These are phyloP conservation scores for Ophiosphaerella korrae DNA, from an alignment of 2,329 filamentous ascomycete genomes.

Conservation along the genomic window DNA sequence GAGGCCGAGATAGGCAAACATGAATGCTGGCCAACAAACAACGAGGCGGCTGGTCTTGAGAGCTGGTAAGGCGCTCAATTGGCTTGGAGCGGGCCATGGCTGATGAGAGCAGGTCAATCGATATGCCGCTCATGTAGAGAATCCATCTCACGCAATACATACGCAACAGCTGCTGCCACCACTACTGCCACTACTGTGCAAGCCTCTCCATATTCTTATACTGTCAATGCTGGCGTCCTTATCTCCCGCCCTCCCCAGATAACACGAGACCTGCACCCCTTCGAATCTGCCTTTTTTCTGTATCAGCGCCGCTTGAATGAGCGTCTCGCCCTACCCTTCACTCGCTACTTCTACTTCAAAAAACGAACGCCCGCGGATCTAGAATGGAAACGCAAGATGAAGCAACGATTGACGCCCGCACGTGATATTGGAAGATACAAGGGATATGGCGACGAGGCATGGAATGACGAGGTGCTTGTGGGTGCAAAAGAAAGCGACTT, in stretches of 20 bases:
- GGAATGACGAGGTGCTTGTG: conserved; percentile 89
- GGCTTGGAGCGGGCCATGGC: conserved; percentile 8
- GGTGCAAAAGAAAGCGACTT: conserved; percentile 71
- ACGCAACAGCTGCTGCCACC: conserved; percentile 43
- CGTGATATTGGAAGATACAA: conserved; percentile 87
- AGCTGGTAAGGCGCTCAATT: conserved; percentile 42
- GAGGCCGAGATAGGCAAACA: conserved; percentile 22
- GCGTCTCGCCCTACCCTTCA: conserved; percentile 84
- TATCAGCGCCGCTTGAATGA: conserved; percentile 98
- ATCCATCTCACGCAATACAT: conserved; percentile 44
- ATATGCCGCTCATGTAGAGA: conserved; percentile 55
- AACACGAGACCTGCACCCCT: conserved; percentile 80
- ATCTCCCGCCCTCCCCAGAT: conserved; percentile 87
- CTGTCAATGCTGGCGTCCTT: conserved; percentile 69
- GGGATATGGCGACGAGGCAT: conserved; percentile 72
- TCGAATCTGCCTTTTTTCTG: conserved; percentile 92
- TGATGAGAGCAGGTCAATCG: conserved; percentile 46
- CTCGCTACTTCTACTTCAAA: conserved; percentile 93
- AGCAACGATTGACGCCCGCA: conserved; percentile 75
- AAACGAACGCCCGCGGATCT: conserved; percentile 80
- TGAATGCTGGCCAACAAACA: conserved; percentile 54
- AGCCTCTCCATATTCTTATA: conserved; percentile 51
- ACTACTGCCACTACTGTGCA: conserved; percentile 43
- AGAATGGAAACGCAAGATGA: conserved; percentile 88
- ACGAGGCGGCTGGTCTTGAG: conserved; percentile 50